Evolutionary conservation across 2,329 filamentous ascomycete genomes (phyloP), one percentile per base, ranked within the genome.

Genomic region (Knufia petricola): DNA sequence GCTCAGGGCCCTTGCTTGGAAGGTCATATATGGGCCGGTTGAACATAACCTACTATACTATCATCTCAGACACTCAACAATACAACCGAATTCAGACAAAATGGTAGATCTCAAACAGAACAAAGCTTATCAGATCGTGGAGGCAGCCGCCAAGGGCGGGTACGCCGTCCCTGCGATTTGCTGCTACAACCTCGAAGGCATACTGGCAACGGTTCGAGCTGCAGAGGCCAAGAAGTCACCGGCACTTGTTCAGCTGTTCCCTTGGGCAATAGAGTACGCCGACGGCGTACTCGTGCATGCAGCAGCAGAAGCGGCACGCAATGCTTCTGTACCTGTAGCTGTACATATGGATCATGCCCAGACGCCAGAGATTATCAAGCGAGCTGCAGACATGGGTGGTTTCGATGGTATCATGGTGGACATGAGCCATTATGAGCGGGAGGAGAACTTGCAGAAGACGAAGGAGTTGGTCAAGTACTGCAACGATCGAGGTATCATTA

Each of bases 331-430:
- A 1, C 81, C 80, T 15, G 66, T 84, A 19, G 74, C 75, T 20
- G 69, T 84, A 34, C 80, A 84, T 63, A 75, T 84, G 60, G 81
- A 84, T 67, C 80, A 84, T 64, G 77, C 77, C 23, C 80, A 83
- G 63, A 76, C 73, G 3, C 75, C 78, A 6, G 75, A 78, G 15
- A 77, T 81, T 23, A 77, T 82, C 52, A 72, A 74, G 12, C 69
- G 69, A 3, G 79, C 80, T 0, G 80, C 79, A 1, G 74, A 82
- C 57, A 71, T 78, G 13, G 70, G 75, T 38, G 70, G 75, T 36
- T 85, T 85, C 56, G 83, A 87, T 63, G 78, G 76, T 52, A 85
- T 87, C 61, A 86, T 87, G 82, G 78, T 86, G 0, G 84, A 87
- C 64, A 87, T 87, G 82, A 78, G 73, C 50, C 82, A 86, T 61